phyloP scores from a whole-genome alignment of 2,329 filamentous ascomycete species.

The Zarea fungicola region DNA sequence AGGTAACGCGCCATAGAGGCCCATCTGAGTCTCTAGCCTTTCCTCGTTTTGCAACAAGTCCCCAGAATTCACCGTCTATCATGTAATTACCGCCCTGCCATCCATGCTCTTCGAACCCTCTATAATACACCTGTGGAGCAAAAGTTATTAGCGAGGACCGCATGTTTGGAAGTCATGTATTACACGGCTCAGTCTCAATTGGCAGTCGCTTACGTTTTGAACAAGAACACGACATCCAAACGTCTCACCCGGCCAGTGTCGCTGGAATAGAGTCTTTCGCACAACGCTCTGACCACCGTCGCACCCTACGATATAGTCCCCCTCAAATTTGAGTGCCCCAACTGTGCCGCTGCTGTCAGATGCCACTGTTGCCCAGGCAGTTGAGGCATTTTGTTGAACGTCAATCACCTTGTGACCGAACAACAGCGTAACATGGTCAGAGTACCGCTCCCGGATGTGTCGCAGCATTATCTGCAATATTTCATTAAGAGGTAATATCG shows the following conservation, averaged over 20 bases:
- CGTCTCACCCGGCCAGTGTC: no score
- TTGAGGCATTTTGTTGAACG: constrained; percentile 28
- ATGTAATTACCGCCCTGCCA: no score
- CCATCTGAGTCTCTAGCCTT: no score
- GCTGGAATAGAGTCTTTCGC: constrained; percentile 31
- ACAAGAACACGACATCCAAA: constrained; percentile 34
- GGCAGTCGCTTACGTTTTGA: background rate
- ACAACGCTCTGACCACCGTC: constrained; percentile 41
- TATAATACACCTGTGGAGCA: no score
- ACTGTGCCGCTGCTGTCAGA: no score
- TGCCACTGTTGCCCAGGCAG: constrained; percentile 27
- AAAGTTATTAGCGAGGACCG: no score
- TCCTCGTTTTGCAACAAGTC: no score
- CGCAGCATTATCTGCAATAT: constrained; percentile 36
- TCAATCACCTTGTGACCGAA: constrained; percentile 35
- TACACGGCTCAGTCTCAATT: no score
- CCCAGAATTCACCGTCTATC: no score
- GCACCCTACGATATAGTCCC: constrained; percentile 41
- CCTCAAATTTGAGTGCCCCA: constrained; percentile 23
- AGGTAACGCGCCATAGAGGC: background rate
- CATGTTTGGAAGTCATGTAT: no score
- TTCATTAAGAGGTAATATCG: constrained; percentile 37
- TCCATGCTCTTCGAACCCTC: no score
- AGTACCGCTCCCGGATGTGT: constrained; percentile 29
- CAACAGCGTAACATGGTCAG: constrained; percentile 29